A percentile compares a stretch with the other conserved stretches of the same genome.
phyloP scores from a whole-genome alignment of 2,329 filamentous ascomycete genomes.

The Penicillium thymicola region DNA sequence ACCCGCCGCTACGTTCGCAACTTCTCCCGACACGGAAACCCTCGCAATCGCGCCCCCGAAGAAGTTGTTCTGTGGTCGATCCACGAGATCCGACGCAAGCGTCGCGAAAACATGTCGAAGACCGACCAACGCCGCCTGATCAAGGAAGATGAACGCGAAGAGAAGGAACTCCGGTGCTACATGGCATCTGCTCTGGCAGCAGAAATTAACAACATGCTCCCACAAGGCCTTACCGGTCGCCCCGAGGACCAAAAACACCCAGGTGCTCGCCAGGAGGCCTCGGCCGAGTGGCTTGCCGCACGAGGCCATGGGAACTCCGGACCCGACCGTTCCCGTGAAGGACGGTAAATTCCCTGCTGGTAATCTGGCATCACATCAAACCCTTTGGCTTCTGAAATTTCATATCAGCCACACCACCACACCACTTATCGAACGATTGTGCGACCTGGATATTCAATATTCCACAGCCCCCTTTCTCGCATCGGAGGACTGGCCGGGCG shows the following conservation, averaged over 20 bases:
- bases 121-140: slow-evolving; percentile 55
- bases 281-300: slow-evolving; percentile 33
- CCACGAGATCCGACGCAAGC: slow-evolving; percentile 82
- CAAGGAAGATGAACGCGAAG: slow-evolving; percentile 50
- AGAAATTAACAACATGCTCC: slow-evolving; percentile 45
- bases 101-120: slow-evolving; percentile 80
- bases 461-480: slow-evolving; percentile 2
- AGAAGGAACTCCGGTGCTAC: slow-evolving; percentile 46
- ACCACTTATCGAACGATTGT: slow-evolving; percentile 10
- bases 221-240: slow-evolving; percentile 26
- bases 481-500: slow-evolving; percentile 10
- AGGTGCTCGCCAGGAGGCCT: slow-evolving; percentile 34
- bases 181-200: slow-evolving; percentile 45
- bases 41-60: slow-evolving; percentile 77
- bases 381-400: not conserved
- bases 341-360: slow-evolving; percentile 27
- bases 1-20: slow-evolving; percentile 62
- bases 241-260: slow-evolving; percentile 44
- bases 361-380: not conserved
- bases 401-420: slow-evolving; percentile 1
- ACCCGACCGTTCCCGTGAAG: slow-evolving; percentile 33
- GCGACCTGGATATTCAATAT: slow-evolving; percentile 9
- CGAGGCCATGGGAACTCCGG: slow-evolving; percentile 32
- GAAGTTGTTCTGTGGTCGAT: slow-evolving; percentile 88
- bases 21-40: slow-evolving; percentile 58